These are phyloP conservation scores for Triadica sebifera DNA, from an alignment of 345 rosid genomes.

Conservation along the genomic window DNA sequence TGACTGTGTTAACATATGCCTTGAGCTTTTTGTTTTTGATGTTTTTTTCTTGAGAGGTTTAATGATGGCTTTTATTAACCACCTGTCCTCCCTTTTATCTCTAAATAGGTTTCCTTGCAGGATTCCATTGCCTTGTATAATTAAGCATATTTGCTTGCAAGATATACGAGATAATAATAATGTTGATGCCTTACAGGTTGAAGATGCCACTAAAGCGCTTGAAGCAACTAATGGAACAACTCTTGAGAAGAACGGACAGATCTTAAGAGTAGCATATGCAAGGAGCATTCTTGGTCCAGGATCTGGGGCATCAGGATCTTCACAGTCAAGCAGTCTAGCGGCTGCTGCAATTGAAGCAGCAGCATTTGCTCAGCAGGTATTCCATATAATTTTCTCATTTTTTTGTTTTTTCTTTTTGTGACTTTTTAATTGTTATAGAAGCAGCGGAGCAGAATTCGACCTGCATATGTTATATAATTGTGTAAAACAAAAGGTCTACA, in stretches of 20 bases:
- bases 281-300: constrained; percentile 92
- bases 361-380: constrained; percentile 91
- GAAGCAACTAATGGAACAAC: constrained; percentile 83
- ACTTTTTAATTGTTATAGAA: not conserved
- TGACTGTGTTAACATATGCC: not conserved
- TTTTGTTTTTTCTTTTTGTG: not conserved
- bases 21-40: not conserved
- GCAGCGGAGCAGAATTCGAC: not conserved
- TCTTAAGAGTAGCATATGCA: constrained; percentile 91
- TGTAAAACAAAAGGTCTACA: not conserved
- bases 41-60: not conserved
- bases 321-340: constrained; percentile 91
- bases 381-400: not conserved
- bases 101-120: not conserved
- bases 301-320: constrained; percentile 59
- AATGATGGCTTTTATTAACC: not conserved
- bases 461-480: not conserved
- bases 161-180: constrained; percentile 7
- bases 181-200: constrained; percentile 51
- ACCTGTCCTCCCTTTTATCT: not conserved
- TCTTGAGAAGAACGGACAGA: constrained; percentile 91
- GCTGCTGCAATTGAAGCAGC: constrained; percentile 99
- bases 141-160: constrained; percentile 1
- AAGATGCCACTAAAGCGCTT: constrained; percentile 90
- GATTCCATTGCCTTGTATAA: not conserved